A percentile compares a stretch with the other conserved stretches of the same genome.
Conservation (phyloP, 208 protist genomes). For the Trypanosoma avium region DNA sequence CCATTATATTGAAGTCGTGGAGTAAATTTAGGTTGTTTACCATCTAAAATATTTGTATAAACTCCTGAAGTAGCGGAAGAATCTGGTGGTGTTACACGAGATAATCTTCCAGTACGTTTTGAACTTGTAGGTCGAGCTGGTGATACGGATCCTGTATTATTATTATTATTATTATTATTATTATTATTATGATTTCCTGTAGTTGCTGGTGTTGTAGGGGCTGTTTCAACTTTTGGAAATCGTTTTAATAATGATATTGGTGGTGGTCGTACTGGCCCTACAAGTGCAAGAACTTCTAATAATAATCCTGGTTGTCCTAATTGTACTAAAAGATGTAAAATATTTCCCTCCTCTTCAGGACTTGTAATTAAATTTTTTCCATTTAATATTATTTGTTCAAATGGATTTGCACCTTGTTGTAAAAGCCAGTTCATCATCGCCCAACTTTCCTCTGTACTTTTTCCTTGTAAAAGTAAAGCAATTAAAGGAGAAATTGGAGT, state of each 20-base stretch:
- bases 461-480: conserved; percentile 48
- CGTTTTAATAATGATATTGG: conserved; percentile 20
- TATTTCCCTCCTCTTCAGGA: conserved; percentile 32
- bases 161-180: no score
- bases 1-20: no score
- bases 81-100: background rate
- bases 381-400: conserved; percentile 42
- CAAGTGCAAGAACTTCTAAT: conserved; percentile 52
- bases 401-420: conserved; percentile 48
- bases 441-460: conserved; percentile 31
- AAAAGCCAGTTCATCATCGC: conserved; percentile 54
- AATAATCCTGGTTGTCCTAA: conserved; percentile 57
- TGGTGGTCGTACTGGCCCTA: conserved; percentile 28
- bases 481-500: conserved; percentile 37
- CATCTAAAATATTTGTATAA: no score
- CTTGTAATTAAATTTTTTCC: conserved; percentile 18
- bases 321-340: conserved; percentile 78
- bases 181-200: no score
- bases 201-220: no score
- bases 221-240: background rate
- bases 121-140: no score
- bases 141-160: no score
- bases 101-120: conserved; percentile 1
- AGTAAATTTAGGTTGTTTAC: no score
- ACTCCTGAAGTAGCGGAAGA: background rate